Conservation (phyloP, 352 stramenopile genomes). For the Albugo laibachii region DNA sequence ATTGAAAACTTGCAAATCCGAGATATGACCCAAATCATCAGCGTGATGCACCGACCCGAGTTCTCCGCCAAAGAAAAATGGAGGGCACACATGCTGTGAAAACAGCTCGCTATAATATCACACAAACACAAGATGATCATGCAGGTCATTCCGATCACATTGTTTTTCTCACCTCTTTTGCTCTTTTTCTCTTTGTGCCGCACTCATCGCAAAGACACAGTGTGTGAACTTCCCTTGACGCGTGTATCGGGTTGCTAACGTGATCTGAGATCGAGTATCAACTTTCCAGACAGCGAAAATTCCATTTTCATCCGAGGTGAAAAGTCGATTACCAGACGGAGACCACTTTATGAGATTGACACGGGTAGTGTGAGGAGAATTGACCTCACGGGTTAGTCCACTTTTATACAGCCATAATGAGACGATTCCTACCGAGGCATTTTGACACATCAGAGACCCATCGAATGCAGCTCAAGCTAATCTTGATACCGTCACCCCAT, state of each 20-base stretch:
- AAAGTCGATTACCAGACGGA: constrained; percentile 62
- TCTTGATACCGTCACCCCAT: constrained; percentile 49
- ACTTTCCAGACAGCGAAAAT: constrained; percentile 75
- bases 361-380: constrained; percentile 53
- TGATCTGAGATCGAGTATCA: constrained; percentile 55
- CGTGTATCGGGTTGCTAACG: constrained; percentile 63
- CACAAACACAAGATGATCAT: background rate
- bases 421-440: constrained; percentile 27
- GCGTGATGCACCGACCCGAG: constrained; percentile 78
- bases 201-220: constrained; percentile 59
- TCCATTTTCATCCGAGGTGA: constrained; percentile 79
- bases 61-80: constrained; percentile 90
- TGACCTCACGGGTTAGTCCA: constrained; percentile 45
- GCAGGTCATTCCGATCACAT: constrained; percentile 3
- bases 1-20: constrained; percentile 72
- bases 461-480: background rate
- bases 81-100: constrained; percentile 33
- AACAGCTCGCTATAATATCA: constrained; percentile 17
- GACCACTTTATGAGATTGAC: constrained; percentile 79
- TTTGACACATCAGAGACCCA: background rate
- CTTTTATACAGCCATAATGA: constrained; percentile 70
- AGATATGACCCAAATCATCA: constrained; percentile 84
- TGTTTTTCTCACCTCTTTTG: constrained; percentile 17
- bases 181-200: constrained; percentile 16
- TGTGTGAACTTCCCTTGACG: constrained; percentile 75